These are phyloP conservation scores for Penicillium italicum DNA, from an alignment of 2,329 filamentous ascomycete genomes.

Conservation along the genomic window DNA sequence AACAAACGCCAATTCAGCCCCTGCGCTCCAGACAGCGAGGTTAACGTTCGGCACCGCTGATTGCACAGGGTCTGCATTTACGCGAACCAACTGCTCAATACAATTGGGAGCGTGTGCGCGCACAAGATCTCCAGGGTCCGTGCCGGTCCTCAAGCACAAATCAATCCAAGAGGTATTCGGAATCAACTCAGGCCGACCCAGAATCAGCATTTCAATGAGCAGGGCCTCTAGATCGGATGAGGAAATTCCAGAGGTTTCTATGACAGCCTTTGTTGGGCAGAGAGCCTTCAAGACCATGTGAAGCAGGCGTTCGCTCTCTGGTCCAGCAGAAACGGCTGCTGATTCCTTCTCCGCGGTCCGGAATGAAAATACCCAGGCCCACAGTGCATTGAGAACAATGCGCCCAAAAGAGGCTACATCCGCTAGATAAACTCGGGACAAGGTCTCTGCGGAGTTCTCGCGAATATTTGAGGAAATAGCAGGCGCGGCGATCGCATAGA, in stretches of 20 bases:
- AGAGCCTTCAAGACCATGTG: slow-evolving; percentile 52
- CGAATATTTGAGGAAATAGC: slow-evolving; percentile 60
- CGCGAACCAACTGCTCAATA: slow-evolving; percentile 62
- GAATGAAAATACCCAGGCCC: slow-evolving; percentile 70
- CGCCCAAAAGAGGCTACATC: slow-evolving; percentile 57
- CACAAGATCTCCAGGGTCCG: slow-evolving; percentile 79
- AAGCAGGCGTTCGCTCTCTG: slow-evolving; percentile 59
- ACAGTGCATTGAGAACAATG: slow-evolving; percentile 69
- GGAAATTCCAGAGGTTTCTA: slow-evolving; percentile 31
- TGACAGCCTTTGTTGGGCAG: slow-evolving; percentile 30
- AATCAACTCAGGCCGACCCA: slow-evolving; percentile 74
- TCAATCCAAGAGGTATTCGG: slow-evolving; percentile 84
- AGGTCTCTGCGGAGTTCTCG: slow-evolving; percentile 57
- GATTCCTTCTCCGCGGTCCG: slow-evolving; percentile 74
- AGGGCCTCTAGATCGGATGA: slow-evolving; percentile 62
- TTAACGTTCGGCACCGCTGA: slow-evolving; percentile 44
- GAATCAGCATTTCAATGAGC: slow-evolving; percentile 70
- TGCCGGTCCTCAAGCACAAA: slow-evolving; percentile 70
- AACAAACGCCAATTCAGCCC: slow-evolving; percentile 89
- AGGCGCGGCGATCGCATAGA: slow-evolving; percentile 70
- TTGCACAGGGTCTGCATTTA: slow-evolving; percentile 47
- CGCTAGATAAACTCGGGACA: slow-evolving; percentile 64
- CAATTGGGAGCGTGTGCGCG: slow-evolving; percentile 60
- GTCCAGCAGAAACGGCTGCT: slow-evolving; percentile 62
- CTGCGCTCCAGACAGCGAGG: slow-evolving; percentile 74